Conservation (phyloP, 2,329 filamentous ascomycete genomes). For the Plenodomus tracheiphilus region DNA sequence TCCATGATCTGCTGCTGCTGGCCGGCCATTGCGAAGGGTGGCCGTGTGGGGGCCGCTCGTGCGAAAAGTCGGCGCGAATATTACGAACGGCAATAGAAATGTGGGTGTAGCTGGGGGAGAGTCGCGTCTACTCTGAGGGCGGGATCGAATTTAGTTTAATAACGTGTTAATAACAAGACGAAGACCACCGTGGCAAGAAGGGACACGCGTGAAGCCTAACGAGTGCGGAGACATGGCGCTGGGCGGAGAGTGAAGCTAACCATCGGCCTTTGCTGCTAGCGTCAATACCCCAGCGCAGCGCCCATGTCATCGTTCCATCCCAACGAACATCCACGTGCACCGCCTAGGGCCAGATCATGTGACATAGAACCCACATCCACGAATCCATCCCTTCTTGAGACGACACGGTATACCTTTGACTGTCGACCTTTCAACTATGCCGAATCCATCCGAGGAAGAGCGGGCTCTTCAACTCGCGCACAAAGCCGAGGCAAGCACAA, state of each 20-base stretch:
- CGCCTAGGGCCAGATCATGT: constrained; percentile 9
- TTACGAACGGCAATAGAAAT: background rate
- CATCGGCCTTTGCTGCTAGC: background rate
- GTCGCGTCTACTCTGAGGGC: background rate
- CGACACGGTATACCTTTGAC: constrained; percentile 21
- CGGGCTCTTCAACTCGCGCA: constrained; percentile 36
- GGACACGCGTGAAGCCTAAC: background rate
- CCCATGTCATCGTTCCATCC: background rate
- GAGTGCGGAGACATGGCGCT: background rate
- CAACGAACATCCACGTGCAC: background rate
- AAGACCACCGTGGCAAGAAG: background rate
- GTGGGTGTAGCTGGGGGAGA: background rate
- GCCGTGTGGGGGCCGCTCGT: constrained; percentile 19
- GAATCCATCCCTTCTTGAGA: constrained; percentile 10
- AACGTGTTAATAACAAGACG: background rate
- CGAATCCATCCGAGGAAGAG: constrained; percentile 31
- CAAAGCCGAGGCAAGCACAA: constrained; percentile 31
- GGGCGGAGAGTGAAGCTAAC: background rate
- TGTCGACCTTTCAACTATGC: constrained; percentile 24
- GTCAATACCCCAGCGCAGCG: background rate
- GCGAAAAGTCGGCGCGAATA: constrained; percentile 13
- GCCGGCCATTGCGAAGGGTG: constrained; percentile 39
- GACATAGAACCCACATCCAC: constrained; percentile 24
- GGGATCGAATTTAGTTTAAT: background rate
- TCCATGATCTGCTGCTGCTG: constrained; percentile 47